Evolutionary conservation across 805 yeast species (phyloP), one percentile per base, ranked within the genome.

Genomic region (Yarrowia yakushimensis): DNA sequence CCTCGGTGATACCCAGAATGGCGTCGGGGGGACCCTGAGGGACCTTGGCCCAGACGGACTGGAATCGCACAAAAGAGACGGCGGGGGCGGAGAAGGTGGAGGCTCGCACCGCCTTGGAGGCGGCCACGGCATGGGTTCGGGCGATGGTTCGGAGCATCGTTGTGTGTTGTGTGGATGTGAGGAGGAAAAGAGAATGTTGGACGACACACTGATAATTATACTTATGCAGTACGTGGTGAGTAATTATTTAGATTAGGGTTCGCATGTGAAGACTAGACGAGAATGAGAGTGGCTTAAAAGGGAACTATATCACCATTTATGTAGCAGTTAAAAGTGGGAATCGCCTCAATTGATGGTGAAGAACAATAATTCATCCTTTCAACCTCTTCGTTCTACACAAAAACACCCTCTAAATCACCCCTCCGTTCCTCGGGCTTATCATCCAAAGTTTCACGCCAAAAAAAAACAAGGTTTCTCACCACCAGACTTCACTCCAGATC

Each of bases 11-110:
- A 36, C 97, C 79, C 45, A 77, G 76, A 71, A 91, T 90, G 69
- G 91, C 90, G 75, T 91, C 97, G 17, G 96, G 90, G 52, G 96
- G 94, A 8, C 89, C 90, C 67, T 73, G 76, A 34, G 77, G 78
- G 31, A 81, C 79, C 36, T 69, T 65, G 15, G 78, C 74, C 79
- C 79, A 76, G 33, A 68, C 66, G 11, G 74, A 71, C 62, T 69
- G 63, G 34, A 34, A 41, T 18, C 68, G 65, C 22, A 45, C 63
- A 17, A 27, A 41, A 5, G 43, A 23, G 17, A 5, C 31, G 30
- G 61, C 28, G 39, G 37, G 61, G 23, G 48, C 34, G 17, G n/a
- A 15, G 39, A 27, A 22, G 28, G 28, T 31, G 43, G 60, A 12
- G 37, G 39, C 36, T 27, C 61, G 61, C 30, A 41, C 48, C 17